These are phyloP conservation scores for Penicillium mononematosum DNA, from an alignment of 495 filamentous ascomycete species.

Conservation along the genomic window DNA sequence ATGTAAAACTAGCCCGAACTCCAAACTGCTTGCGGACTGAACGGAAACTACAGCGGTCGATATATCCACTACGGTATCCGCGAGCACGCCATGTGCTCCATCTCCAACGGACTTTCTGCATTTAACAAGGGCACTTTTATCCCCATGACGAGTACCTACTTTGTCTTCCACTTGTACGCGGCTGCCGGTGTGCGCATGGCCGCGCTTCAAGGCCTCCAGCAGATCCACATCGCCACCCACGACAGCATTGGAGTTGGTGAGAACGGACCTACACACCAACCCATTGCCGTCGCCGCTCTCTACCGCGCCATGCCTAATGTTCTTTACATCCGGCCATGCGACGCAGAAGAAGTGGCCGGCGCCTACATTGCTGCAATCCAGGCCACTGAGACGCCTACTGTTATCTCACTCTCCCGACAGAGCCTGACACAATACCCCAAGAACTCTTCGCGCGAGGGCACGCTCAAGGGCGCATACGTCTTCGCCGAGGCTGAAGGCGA, in stretches of 20 bases:
- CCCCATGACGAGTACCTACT: slow-evolving; percentile 44
- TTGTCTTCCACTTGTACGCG: slow-evolving; percentile 50
- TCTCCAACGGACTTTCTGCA: slow-evolving; percentile 49
- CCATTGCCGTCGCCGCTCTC: slow-evolving; percentile 46
- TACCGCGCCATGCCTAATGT: slow-evolving; percentile 55
- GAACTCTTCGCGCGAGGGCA: no score
- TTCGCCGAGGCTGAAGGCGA: no score
- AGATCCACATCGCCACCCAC: slow-evolving; percentile 54
- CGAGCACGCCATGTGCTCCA: slow-evolving; percentile 53
- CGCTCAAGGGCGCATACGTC: no score
- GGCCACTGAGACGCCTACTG: no score
- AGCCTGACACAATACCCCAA: no score
- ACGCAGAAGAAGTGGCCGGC: slow-evolving; percentile 46
- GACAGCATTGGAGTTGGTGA: slow-evolving; percentile 51
- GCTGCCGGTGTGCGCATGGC: slow-evolving; percentile 52
- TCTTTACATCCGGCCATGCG: slow-evolving; percentile 47
- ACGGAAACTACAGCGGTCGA: slow-evolving; percentile 27
- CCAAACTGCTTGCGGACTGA: slow-evolving; percentile 19
- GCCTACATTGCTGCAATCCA: no score
- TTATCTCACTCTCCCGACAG: no score
- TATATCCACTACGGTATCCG: slow-evolving; percentile 53
- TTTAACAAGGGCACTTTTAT: slow-evolving; percentile 40
- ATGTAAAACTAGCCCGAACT: no score
- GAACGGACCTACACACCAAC: slow-evolving; percentile 56
- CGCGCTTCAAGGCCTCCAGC: slow-evolving; percentile 45